phyloP scores from a whole-genome alignment of 768 basidiomycete species.

The Hygrophorus russula region DNA sequence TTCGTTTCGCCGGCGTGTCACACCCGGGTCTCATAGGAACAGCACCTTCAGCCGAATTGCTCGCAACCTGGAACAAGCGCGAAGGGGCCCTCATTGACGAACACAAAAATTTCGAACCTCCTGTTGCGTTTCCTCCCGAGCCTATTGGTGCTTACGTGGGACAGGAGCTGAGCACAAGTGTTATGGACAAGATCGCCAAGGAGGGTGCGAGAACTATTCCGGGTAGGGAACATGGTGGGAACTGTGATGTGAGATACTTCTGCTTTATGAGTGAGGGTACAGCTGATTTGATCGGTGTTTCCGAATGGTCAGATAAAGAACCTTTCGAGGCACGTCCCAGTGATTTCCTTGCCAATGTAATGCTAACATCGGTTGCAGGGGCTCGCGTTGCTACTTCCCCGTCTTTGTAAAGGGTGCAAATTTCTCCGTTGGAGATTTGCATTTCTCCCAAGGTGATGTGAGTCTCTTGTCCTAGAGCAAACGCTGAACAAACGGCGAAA shows the following conservation, averaged over 20 bases:
- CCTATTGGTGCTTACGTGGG: constrained; percentile 55
- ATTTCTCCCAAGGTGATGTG: constrained; percentile 72
- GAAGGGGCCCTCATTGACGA: constrained; percentile 53
- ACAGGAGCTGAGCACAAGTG: constrained; percentile 39
- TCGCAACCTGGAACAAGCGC: constrained; percentile 65
- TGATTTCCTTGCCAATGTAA: neutral
- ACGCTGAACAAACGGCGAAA: neutral
- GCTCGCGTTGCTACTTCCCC: constrained; percentile 66
- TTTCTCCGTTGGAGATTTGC: constrained; percentile 67
- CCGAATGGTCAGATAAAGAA: too few species aligned
- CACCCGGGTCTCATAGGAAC: constrained; percentile 74
- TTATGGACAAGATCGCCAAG: constrained; percentile 39
- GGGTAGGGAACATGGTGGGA: constrained; percentile 72
- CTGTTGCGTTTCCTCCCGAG: constrained; percentile 58
- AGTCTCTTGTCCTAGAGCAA: constrained; percentile 4
- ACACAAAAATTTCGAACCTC: constrained; percentile 40
- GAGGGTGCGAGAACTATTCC: constrained; percentile 72
- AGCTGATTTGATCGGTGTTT: too few species aligned
- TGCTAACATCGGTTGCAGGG: constrained; percentile 22
- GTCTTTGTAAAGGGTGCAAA: constrained; percentile 71
- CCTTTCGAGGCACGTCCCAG: too few species aligned
- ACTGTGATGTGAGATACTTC: constrained; percentile 45
- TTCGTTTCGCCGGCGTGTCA: constrained; percentile 67
- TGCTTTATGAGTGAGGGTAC: neutral
- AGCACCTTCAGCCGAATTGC: constrained; percentile 61